Conservation (phyloP, 83 land plant genomes). For the Diphasiastrum complanatum region DNA sequence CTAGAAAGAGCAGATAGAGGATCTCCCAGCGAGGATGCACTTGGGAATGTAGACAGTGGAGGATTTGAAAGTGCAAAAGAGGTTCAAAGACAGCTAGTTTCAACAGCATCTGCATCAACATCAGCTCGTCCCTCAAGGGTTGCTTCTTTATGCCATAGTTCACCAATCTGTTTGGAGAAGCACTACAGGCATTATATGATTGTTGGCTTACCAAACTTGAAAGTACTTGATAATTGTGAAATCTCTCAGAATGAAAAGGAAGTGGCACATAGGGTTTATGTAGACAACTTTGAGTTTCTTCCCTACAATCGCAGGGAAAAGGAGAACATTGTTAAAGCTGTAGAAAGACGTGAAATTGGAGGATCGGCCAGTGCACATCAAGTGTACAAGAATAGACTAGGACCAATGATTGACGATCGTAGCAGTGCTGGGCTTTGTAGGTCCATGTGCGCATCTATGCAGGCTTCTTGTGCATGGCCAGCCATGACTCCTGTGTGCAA, state of each 20-base stretch:
- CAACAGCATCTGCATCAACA: neutral
- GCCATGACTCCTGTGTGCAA: conserved; percentile 42
- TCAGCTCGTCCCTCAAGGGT: conserved; percentile 10
- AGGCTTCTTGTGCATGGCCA: conserved; percentile 64
- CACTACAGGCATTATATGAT: conserved; percentile 68
- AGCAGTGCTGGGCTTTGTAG: conserved; percentile 43
- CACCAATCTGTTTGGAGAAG: conserved; percentile 71
- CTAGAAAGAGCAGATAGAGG: too few species aligned
- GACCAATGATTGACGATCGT: conserved; percentile 22
- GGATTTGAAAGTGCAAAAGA: too few species aligned
- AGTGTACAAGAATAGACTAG: conserved; percentile 13
- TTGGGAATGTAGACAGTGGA: too few species aligned
- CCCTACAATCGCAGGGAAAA: conserved; percentile 50
- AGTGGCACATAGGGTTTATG: conserved; percentile 34
- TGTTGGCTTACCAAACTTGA: conserved; percentile 43
- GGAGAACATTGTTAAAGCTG: conserved; percentile 45
- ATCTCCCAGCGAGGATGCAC: too few species aligned
- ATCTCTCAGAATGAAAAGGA: conserved; percentile 49
- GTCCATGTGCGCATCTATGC: conserved; percentile 62
- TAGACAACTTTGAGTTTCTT: conserved; percentile 47
- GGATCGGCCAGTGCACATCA: conserved; percentile 9
- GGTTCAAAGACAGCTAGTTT: conserved; percentile 10
- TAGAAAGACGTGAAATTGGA: conserved; percentile 51
- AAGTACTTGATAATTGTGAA: conserved; percentile 61
- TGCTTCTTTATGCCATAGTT: conserved; percentile 41